Evolutionary conservation across 2,329 filamentous ascomycete genomes (phyloP).

Genomic region (Graphium sp.): DNA sequence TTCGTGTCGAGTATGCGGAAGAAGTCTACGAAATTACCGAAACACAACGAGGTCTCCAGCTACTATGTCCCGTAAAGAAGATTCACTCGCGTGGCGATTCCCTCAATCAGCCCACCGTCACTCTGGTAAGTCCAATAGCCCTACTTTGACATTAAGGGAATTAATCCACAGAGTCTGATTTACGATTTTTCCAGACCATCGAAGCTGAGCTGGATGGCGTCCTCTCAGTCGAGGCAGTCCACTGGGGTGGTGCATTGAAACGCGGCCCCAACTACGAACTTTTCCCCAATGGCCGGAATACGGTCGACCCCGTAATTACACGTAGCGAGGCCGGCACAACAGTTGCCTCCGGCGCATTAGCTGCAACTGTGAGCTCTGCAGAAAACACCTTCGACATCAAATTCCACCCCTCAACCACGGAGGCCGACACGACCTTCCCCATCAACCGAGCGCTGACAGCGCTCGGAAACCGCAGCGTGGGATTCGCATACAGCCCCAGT

Average conservation of each 20-base stretch:
- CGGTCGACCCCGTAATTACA: constrained; percentile 11
- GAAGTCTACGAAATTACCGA: constrained; percentile 35
- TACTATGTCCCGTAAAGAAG: constrained; percentile 38
- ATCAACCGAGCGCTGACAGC: constrained; percentile 19
- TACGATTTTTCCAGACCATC: no score
- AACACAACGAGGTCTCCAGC: constrained; percentile 26
- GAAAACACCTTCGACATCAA: constrained; percentile 19
- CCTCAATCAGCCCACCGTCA: constrained; percentile 36
- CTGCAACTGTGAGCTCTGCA: constrained; percentile 16
- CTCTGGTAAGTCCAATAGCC: constrained; percentile 12
- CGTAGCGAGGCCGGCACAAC: constrained; percentile 17
- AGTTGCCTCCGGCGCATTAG: constrained; percentile 16
- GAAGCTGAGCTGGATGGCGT: constrained; percentile 20
- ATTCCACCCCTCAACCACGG: constrained; percentile 18
- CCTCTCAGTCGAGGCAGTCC: constrained; percentile 20
- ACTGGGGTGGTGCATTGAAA: constrained; percentile 19
- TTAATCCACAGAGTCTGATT: no score
- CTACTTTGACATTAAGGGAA: no score
- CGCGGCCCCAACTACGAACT: constrained; percentile 21
- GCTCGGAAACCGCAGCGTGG: constrained; percentile 19
- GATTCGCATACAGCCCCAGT: constrained; percentile 17
- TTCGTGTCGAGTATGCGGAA: constrained; percentile 48
- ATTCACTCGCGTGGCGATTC: constrained; percentile 36
- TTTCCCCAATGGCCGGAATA: constrained; percentile 16
- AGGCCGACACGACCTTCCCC: constrained; percentile 17